Evolutionary conservation across 257 asterid species (phyloP).

Genomic region (Paulownia fortunei): DNA sequence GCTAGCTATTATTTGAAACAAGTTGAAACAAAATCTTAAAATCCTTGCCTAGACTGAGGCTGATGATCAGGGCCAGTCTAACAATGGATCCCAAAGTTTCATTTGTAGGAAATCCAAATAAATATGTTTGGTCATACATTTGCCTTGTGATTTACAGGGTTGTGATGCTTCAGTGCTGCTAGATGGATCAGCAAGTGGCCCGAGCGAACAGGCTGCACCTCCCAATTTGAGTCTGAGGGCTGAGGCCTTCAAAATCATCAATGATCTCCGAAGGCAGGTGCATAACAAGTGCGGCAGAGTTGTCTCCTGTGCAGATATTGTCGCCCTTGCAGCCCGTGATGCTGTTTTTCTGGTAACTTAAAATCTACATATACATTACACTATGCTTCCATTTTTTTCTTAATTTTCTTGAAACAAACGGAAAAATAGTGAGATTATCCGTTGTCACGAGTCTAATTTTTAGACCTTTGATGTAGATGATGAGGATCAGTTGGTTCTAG

Average conservation of each 20-base stretch:
- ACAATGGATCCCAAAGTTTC: no score
- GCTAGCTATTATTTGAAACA: no score
- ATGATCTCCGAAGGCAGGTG: conserved; percentile 51
- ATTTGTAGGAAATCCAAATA: no score
- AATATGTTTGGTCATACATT: not conserved
- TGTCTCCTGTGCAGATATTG: conserved; percentile 55
- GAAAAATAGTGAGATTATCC: not conserved
- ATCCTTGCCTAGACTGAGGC: no score
- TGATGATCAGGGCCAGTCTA: no score
- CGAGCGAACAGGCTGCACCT: conserved; percentile 45
- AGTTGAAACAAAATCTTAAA: no score
- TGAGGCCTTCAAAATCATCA: conserved; percentile 43
- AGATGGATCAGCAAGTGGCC: conserved; percentile 54
- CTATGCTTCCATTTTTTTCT: not conserved
- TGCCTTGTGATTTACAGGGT: conserved; percentile 27
- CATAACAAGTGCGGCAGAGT: conserved; percentile 47
- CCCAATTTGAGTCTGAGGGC: conserved; percentile 57
- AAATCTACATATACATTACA: not conserved
- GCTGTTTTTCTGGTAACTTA: conserved; percentile 51
- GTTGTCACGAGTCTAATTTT: not conserved
- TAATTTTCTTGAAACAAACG: not conserved
- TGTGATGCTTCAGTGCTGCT: conserved; percentile 52
- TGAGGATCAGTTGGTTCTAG: not conserved
- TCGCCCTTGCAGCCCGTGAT: conserved; percentile 56
- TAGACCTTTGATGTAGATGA: not conserved